Base-by-base conservation (phyloP, 164 flowering plant genomes). In the Tinospora cordifolia region DNA sequence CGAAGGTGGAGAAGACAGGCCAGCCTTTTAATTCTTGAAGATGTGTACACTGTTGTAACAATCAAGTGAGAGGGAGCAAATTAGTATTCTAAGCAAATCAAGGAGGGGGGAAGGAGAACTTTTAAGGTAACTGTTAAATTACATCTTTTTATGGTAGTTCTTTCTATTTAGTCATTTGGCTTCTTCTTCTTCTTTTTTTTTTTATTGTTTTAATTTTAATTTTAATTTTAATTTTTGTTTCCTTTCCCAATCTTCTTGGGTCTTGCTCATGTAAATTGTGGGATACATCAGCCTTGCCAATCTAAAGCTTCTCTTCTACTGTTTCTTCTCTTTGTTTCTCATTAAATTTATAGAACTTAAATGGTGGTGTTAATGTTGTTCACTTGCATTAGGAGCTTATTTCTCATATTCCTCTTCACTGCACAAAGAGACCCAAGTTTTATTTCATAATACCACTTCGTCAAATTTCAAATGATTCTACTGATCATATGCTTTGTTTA, bases 21-120 rank as follows among this genome's bases (percentile, higher is more conserved):
- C 69, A 72, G 75, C 75, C 79, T 75, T 75, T 51, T 17, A 39
- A 78, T 81, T 80, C 83, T 80, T 86, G 75, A 69, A 19, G 60
- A 66, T 83, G 84, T 83, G 84, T 82, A 77, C 74, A 71, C 82
- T 79, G 77, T 81, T 79, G 77, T 81, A 81, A 86, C 82, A 75
- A 80, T 75, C 79, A 79, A 77, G 75, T 72, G 70, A 72, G 74
- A 72, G 74, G 68, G 68, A 54, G 30, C 70, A 51, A 62, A 30
- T 41, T 68, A 68, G 70, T 49, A 34, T 54, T 54, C 41, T 27
- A 68, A 54, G 17, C 41, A 47, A 49, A 68, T 30, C 30, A 47
- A 51, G 62, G 26, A 49, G 38, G 62, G 41, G 14, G 34, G 58
- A 46, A 30, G 60, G 46, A n/a, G 47, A 7, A 51, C 59, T 38